These are phyloP conservation scores for Singerocomus inundabilis DNA, from an alignment of 1,284 basidiomycete genomes.

Conservation along the genomic window DNA sequence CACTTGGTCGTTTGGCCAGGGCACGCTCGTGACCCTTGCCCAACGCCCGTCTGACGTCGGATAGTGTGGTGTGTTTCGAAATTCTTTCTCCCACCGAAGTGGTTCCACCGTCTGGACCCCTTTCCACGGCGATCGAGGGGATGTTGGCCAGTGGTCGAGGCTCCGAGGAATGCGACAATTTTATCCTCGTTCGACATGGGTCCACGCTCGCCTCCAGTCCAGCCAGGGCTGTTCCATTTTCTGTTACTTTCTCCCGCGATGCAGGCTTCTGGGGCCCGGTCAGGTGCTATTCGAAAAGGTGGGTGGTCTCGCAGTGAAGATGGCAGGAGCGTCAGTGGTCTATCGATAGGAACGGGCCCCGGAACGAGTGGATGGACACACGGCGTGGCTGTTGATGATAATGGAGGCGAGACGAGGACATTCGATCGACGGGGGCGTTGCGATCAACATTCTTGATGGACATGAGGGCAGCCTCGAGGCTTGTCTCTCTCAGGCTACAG, in stretches of 20 bases:
- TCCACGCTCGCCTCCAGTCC: background rate
- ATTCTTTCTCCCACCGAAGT: background rate
- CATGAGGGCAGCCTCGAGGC: conserved; percentile 28
- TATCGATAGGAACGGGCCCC: conserved; percentile 25
- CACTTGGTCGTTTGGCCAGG: background rate
- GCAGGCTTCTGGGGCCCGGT: conserved; percentile 8
- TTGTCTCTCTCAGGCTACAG: too few relatives aligned
- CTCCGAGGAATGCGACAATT: background rate
- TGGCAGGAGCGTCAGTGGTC: too few relatives aligned
- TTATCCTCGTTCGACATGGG: background rate
- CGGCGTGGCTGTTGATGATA: background rate
- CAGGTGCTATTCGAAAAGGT: conserved; percentile 9
- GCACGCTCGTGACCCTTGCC: conserved; percentile 1
- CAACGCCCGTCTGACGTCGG: conserved; percentile 3
- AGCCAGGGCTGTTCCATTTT: conserved; percentile 5
- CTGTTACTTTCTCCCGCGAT: conserved; percentile 1
- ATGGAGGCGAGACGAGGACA: background rate
- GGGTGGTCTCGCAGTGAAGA: background rate
- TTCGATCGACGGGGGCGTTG: conserved; percentile 6
- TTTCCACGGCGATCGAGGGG: background rate
- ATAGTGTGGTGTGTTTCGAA: background rate
- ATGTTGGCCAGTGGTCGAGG: background rate
- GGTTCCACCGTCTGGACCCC: background rate
- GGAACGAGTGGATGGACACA: background rate
- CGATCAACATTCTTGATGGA: conserved; percentile 18